phyloP scores from a whole-genome alignment of 2,329 filamentous ascomycete species.

The Beauveria scarabaeidicola region DNA sequence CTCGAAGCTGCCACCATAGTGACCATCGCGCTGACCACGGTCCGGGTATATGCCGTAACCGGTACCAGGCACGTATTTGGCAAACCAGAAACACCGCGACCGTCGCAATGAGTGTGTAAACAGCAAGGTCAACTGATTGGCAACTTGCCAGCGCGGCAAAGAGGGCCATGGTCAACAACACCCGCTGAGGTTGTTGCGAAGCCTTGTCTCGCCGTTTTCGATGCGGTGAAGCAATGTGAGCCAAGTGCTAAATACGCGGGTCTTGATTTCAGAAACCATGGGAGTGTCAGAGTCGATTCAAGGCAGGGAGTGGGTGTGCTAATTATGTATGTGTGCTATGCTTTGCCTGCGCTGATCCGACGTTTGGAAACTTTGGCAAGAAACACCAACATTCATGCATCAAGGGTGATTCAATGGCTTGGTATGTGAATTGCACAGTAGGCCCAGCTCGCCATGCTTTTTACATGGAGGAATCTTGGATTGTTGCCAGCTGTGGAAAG shows the following conservation, averaged over 20 bases:
- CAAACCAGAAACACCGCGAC: background rate
- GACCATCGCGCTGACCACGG: conserved; percentile 20
- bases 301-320: background rate
- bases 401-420: background rate
- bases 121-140: background rate
- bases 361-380: background rate
- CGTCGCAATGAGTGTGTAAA: background rate
- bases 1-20: conserved; percentile 22
- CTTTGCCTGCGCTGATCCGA: too few species aligned
- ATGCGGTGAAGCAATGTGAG: background rate
- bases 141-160: background rate
- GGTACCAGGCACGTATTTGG: conserved; percentile 18
- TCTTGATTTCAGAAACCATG: background rate
- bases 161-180: background rate
- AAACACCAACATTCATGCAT: background rate
- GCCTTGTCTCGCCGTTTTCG: background rate
- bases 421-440: background rate
- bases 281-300: background rate
- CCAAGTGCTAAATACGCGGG: background rate
- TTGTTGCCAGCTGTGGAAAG: background rate
- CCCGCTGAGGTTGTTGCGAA: background rate
- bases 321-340: background rate
- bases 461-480: background rate
- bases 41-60: conserved; percentile 22
- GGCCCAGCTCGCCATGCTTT: background rate